Percentiles rank a stretch among this genome's conserved stretches.
Evolutionary conservation across 2,329 filamentous ascomycete species (phyloP).

Genomic region (Aspergillus intermedius): DNA sequence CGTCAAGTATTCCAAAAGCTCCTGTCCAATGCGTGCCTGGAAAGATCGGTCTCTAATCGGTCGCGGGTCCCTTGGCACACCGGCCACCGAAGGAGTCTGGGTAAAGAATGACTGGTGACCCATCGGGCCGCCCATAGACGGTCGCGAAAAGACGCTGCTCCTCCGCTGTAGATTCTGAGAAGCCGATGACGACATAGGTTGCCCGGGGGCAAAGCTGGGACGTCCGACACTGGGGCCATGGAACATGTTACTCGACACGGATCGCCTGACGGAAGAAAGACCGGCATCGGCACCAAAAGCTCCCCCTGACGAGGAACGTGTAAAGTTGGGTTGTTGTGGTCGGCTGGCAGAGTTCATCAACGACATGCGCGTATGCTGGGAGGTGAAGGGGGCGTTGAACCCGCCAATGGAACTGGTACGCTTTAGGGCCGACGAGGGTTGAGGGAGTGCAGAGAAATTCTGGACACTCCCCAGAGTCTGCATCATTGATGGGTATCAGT

Average conservation of each 20-base stretch:
- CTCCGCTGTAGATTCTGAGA: constrained; percentile 53
- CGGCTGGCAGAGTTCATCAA: constrained; percentile 79
- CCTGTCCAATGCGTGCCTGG: constrained; percentile 75
- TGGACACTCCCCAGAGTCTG: constrained; percentile 78
- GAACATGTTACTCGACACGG: constrained; percentile 63
- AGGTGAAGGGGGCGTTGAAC: constrained; percentile 57
- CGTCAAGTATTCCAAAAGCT: constrained; percentile 84
- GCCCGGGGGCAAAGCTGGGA: constrained; percentile 63
- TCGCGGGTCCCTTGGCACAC: constrained; percentile 78
- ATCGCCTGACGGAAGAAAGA: constrained; percentile 75
- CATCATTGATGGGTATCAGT: constrained; percentile 13
- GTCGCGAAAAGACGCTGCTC: constrained; percentile 78
- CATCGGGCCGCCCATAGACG: constrained; percentile 60
- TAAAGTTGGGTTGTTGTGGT: constrained; percentile 80
- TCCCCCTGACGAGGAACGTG: constrained; percentile 67
- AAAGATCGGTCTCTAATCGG: constrained; percentile 75
- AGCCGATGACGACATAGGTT: constrained; percentile 47
- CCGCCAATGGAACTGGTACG: constrained; percentile 73
- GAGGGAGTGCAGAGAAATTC: constrained; percentile 77
- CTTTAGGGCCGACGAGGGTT: constrained; percentile 90
- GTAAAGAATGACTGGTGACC: constrained; percentile 92
- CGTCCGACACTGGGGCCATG: constrained; percentile 51
- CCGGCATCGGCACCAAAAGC: constrained; percentile 72
- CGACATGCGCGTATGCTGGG: constrained; percentile 72
- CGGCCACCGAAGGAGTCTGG: constrained; percentile 71